phyloP scores from a whole-genome alignment of 192 early-diverging fungal species.

The Funneliformis mosseae region DNA sequence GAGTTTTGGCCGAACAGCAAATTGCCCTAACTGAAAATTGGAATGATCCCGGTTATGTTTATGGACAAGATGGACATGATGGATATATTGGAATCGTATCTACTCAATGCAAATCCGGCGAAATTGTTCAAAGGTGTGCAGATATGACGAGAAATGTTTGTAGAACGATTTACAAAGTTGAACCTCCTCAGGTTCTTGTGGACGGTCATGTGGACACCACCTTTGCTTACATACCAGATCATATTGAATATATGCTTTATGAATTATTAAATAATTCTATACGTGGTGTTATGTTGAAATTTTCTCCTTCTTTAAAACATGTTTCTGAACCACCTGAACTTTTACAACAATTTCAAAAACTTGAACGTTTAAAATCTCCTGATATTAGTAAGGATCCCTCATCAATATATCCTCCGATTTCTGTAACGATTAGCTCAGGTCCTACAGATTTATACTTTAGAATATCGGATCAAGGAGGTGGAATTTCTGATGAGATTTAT shows the following conservation, averaged over 20 bases:
- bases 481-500: constrained; percentile 68
- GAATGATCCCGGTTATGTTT: constrained; percentile 45
- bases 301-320: constrained; percentile 41
- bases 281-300: constrained; percentile 64
- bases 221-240: constrained; percentile 94
- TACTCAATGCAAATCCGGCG: constrained; percentile 61
- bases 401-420: constrained; percentile 70
- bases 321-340: neutral
- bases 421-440: constrained; percentile 80
- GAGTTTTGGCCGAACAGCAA: constrained; percentile 93
- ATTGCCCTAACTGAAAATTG: constrained; percentile 74
- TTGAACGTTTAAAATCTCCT: constrained; percentile 22
- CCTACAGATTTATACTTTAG: constrained; percentile 81
- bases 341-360: constrained; percentile 1
- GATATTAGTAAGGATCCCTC: neutral
- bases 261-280: constrained; percentile 91
- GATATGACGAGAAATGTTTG: constrained; percentile 41
- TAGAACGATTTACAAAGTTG: constrained; percentile 34
- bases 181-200: constrained; percentile 73
- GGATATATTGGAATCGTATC: constrained; percentile 76
- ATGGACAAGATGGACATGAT: constrained; percentile 45
- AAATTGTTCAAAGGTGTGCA: constrained; percentile 48
- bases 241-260: constrained; percentile 92
- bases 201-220: constrained; percentile 73
- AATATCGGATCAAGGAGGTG: constrained; percentile 93